Conservation (phyloP, 2,329 filamentous ascomycete genomes). For the Claviceps arundinis region DNA sequence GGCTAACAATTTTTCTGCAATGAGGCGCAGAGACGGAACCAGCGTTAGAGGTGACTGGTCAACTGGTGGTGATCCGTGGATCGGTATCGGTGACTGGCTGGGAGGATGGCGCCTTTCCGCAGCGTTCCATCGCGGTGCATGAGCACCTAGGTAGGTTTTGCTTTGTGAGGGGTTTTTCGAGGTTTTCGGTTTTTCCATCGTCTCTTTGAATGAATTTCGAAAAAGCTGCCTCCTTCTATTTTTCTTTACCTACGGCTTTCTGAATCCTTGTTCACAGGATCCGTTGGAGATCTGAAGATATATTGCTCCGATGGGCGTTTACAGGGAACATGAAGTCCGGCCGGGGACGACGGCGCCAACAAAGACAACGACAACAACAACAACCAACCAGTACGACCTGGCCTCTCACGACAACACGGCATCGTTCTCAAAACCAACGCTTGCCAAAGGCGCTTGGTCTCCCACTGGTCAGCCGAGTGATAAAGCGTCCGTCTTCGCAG, state of each 20-base stretch:
- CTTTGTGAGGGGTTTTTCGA: not conserved
- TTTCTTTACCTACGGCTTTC: not conserved
- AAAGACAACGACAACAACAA: not conserved
- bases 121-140: not conserved
- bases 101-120: not conserved
- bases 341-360: not conserved
- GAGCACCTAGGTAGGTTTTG: not conserved
- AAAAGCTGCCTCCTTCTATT: not conserved
- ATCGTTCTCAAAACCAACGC: slow-evolving; percentile 1
- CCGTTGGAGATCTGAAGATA: too few species aligned
- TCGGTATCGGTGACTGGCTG: not conserved
- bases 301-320: not conserved
- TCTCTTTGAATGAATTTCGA: not conserved
- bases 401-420: not conserved
- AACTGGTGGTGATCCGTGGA: not conserved
- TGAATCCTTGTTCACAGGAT: too few species aligned
- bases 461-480: not conserved
- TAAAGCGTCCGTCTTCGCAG: slow-evolving; percentile 2
- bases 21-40: too few species aligned
- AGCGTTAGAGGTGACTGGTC: too few species aligned
- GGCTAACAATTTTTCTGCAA: too few species aligned
- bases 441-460: too few species aligned
- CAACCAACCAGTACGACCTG: not conserved
- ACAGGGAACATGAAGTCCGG: not conserved
- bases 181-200: not conserved